Conservation (phyloP, 306 rosid species). For the Castanea sativa region DNA sequence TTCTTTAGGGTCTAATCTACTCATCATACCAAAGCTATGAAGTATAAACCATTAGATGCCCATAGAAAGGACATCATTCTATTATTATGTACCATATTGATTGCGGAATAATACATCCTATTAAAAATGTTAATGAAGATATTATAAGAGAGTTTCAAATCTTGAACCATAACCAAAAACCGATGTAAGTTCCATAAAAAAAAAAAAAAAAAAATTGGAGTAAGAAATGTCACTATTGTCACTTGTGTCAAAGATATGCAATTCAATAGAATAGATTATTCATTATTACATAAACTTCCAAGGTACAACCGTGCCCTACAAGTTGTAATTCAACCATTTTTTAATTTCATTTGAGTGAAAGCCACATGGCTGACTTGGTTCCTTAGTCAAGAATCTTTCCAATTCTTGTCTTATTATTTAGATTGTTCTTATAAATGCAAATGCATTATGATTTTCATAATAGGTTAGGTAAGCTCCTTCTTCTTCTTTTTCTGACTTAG, state of each 20-base stretch:
- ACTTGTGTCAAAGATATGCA: not conserved
- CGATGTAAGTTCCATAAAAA: not conserved
- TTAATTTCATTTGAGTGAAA: not conserved
- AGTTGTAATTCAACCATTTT: not conserved
- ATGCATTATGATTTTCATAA: not conserved
- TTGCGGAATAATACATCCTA: not conserved
- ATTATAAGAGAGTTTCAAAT: not conserved
- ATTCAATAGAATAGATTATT: not conserved
- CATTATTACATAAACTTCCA: not conserved
- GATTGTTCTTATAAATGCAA: not conserved
- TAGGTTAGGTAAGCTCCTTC: slow-evolving; percentile 10
- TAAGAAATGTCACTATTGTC: not conserved
- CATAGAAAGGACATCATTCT: slow-evolving; percentile 9
- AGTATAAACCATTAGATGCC: slow-evolving; percentile 40
- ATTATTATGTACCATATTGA: not conserved
- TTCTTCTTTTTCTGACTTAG: not conserved
- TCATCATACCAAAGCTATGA: not conserved
- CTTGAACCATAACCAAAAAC: not conserved
- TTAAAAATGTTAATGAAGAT: not conserved
- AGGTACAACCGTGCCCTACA: not conserved
- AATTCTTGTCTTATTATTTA: slow-evolving; percentile 23
- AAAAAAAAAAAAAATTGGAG: not conserved
- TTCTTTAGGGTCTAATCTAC: not conserved
- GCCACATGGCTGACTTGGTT: not conserved
- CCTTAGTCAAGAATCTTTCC: slow-evolving; percentile 14